phyloP scores from a whole-genome alignment of 116 monocot species.

The Zostera marina region DNA sequence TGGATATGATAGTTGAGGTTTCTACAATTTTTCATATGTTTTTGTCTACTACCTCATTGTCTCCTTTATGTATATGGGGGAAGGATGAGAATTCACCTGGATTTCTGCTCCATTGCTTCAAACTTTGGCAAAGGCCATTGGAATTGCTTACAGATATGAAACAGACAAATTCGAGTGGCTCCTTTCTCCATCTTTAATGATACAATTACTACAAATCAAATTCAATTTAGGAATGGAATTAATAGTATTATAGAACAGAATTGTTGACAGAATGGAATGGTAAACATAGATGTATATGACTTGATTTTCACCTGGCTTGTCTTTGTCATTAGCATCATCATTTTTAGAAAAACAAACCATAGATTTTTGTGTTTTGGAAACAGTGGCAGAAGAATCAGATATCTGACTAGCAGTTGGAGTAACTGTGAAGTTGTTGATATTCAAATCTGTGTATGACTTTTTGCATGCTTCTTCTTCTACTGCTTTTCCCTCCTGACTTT shows the following conservation, averaged over 20 bases:
- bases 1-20: too few relatives aligned
- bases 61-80: too few relatives aligned
- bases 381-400: too few relatives aligned
- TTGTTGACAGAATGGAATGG: neutral
- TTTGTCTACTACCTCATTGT: too few relatives aligned
- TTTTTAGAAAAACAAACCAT: neutral
- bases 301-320: neutral
- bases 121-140: conserved; percentile 67
- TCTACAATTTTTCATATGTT: too few relatives aligned
- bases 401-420: neutral
- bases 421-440: neutral
- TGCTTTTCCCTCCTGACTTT: neutral
- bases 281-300: neutral
- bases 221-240: neutral
- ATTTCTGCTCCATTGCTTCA: conserved; percentile 18
- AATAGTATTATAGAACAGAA: neutral
- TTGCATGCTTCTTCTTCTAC: neutral
- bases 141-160: conserved; percentile 47
- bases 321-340: neutral
- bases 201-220: conserved; percentile 27
- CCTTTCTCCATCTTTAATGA: conserved; percentile 60
- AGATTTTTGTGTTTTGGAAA: too few relatives aligned
- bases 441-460: neutral
- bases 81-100: conserved; percentile 20
- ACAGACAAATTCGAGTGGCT: conserved; percentile 54